Base-by-base conservation (phyloP, 1,284 basidiomycete species). In the Ganoderma leucocontextum region DNA sequence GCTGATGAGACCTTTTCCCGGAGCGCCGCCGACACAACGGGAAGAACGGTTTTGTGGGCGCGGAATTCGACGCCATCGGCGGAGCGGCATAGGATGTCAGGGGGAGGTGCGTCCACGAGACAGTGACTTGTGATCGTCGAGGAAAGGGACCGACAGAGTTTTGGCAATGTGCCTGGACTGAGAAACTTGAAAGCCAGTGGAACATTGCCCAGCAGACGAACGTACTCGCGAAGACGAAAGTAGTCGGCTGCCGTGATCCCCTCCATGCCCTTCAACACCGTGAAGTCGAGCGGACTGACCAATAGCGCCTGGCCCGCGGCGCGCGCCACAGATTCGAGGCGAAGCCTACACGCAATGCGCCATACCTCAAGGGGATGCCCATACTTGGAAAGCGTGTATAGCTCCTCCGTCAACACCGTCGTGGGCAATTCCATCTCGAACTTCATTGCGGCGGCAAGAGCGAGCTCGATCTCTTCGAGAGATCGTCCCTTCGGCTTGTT, bases 11-110 rank as follows among this genome's bases (percentile, higher is more conserved):
- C 17, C 19, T 47, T 55, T 6, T 55, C 41, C 9, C 69, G 55
- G 9, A 76, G 74, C 15, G 73, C 74, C 60, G 76, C 67, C 72
- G 78, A 77, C 60, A 76, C 63, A 5, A 62, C 5, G 7, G 62
- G 52, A 13, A 75, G 66, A 15, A 72, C 65, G 29, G 58, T 17
- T 15, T 47, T 53, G 52, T 69, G 67, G 0, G 63, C 66, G 13
- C 36, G 64, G 52, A 72, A 73, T 70, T 70, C 59, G 10, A 63
- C 5, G 15, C 47, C 62, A 19, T 75, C 67, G 15, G 73, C 75
- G 64, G 78, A 73, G 63, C 74, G 75, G 70, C 70, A 60, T 2
- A 70, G 62, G 19, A 74, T 1, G 15, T 69, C 63, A 6, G 67
- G 63, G 13, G 33, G 8, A 60, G 69, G 62, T 0, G 19, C 35